Base-by-base conservation (phyloP, 108 stramenopile genomes). In the Pseudonitzschia multiseries region DNA sequence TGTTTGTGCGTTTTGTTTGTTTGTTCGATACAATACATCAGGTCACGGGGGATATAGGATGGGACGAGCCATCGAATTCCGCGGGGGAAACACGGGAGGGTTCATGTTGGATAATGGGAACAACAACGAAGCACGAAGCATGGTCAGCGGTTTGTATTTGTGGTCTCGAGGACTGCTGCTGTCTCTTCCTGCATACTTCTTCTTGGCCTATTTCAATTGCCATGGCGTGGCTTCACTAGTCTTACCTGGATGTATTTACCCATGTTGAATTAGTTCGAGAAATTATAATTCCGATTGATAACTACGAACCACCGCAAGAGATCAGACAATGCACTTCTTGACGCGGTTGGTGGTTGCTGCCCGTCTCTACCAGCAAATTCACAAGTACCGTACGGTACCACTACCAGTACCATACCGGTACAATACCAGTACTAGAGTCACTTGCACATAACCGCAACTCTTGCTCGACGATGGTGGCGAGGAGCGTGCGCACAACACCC, bases 181-280 rank as follows among this genome's bases (percentile, higher is more conserved):
- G n/a, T n/a, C n/a, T n/a, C n/a, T n/a, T n/a, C n/a, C n/a, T n/a
- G n/a, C n/a, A n/a, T n/a, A n/a, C n/a, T n/a, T n/a, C n/a, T n/a
- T n/a, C n/a, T n/a, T n/a, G n/a, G n/a, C n/a, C n/a, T n/a, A n/a
- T n/a, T n/a, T n/a, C n/a, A n/a, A n/a, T n/a, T n/a, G n/a, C n/a
- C n/a, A n/a, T n/a, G n/a, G n/a, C n/a, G n/a, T n/a, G 36, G 36
- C 36, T 5, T 36, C 36, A 36, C 36, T 36, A 2, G 13, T 88
- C 93, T 65, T 83, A 94, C 93, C 89, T 94, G 93, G 68, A 94
- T 90, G 93, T 91, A 94, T 78, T 94, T 94, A 86, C 93, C 92
- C 92, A 93, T 93, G 79, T 83, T 89, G 69, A 57, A 79, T 40
- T 50, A 64, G 5, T 29, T 60, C n/a, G 22, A 56, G 13, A 24